Evolutionary conservation across 2,329 filamentous ascomycete species (phyloP).

Genomic region (Fusarium mangiferae): DNA sequence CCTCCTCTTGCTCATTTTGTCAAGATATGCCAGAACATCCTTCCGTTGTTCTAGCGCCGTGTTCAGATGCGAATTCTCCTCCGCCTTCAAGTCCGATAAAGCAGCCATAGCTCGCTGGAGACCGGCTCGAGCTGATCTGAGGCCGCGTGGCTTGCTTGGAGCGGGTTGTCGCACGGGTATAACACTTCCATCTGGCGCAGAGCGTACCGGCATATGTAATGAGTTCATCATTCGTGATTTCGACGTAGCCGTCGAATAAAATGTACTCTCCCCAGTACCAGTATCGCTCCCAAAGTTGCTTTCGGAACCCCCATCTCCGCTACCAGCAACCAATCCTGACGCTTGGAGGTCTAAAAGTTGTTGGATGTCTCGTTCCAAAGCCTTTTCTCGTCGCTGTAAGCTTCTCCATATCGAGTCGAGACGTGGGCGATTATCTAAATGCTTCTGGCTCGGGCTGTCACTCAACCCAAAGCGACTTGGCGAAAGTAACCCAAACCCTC

Average conservation of each 20-base stretch:
- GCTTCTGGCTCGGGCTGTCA: constrained; percentile 47
- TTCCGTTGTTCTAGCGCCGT: constrained; percentile 67
- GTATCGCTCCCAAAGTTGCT: constrained; percentile 49
- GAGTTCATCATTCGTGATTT: constrained; percentile 54
- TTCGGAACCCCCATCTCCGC: constrained; percentile 41
- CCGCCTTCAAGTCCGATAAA: constrained; percentile 72
- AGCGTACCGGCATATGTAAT: constrained; percentile 54
- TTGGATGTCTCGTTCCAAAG: constrained; percentile 60
- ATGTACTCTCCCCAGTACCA: constrained; percentile 55
- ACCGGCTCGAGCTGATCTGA: constrained; percentile 72
- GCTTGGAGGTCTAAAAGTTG: constrained; percentile 61
- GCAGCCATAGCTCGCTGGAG: constrained; percentile 72
- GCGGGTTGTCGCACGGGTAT: constrained; percentile 70
- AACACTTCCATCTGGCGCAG: constrained; percentile 58
- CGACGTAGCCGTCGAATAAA: constrained; percentile 53
- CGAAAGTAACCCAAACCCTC: constrained; percentile 29
- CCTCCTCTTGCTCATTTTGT: constrained; percentile 61
- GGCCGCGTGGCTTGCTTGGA: constrained; percentile 59
- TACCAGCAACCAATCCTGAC: constrained; percentile 54
- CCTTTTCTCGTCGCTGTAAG: constrained; percentile 58
- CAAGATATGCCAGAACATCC: constrained; percentile 67
- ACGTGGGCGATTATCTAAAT: constrained; percentile 43
- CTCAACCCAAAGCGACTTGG: constrained; percentile 27
- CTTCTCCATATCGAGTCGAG: constrained; percentile 60
- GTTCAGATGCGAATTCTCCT: constrained; percentile 72